Evolutionary conservation across 345 rosid genomes (phyloP), one percentile per base, ranked within the genome.

Genomic region (Brassica napus): DNA sequence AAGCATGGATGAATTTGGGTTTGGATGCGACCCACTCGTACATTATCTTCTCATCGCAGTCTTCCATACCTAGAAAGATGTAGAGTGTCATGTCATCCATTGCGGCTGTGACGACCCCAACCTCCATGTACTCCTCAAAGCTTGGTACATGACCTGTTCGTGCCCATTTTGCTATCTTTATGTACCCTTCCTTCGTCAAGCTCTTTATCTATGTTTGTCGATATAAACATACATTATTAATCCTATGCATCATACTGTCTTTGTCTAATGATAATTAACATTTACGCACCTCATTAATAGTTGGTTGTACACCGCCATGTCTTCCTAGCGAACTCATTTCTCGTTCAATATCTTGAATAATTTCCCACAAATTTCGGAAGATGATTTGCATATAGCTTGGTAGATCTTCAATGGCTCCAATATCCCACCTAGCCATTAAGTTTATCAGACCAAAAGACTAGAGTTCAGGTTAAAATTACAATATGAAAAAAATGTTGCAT

Each of bases 41-140:
- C 6, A 11, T 1, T 16, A 6, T 28, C 10, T 52, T 14, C 64
- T 54, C 42, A 8, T 65, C 71, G n/a, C 49, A 64, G 11, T 74
- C 64, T 21, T 74, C 55, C 71, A 74, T 74, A 1, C 49, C 62
- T 2, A 74, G 59, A 54, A 58, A 9, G 47, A 16, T 34, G 59
- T 54, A 54, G 23, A 54, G 9, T 54, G 59, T 8, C 59, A 54
- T 15, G 7, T 54, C 23, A 54, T 54, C 59, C 59, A 54, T 54
- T 54, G 21, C 59, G 9, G 8, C 59, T 54, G 59, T 54, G 59
- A 54, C 23, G 23, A 54, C 16, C 6, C 71, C 71, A 49, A 65
- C 64, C 16, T 74, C 71, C 78, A 74, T 65, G 34, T 74, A 74
- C 24, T 74, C 77, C 6, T 74, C 77, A 64, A 74, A 74, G 32